Base-by-base conservation (phyloP, 177 flowering plant genomes). In the Telopea speciosissima region DNA sequence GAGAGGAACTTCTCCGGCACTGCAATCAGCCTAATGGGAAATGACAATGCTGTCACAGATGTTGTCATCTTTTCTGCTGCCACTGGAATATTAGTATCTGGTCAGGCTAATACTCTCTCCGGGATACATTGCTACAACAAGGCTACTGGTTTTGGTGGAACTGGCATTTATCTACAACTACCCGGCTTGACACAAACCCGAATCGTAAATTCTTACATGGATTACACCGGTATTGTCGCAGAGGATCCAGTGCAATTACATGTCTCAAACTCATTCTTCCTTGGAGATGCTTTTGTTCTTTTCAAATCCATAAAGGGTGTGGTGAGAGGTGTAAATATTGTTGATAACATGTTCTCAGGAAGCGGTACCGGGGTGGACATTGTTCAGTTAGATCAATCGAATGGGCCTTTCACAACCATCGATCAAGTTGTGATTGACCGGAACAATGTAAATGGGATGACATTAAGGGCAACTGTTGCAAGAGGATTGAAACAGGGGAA, bases 111-210 rank as follows among this genome's bases (percentile, higher is more conserved):
- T 72, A 68, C 68, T 0, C 56, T 95, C 4, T 73, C 96, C 0
- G 97, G 97, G 17, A 97, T 92, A 2, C 97, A 95, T 71, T 91
- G 97, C 68, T 92, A 95, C 68, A 95, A 95, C 72, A 95, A 95
- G 71, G 99, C 99, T 8, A 85, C 94, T 0, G 93, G 89, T 0
- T 92, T 88, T 74, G 99, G 97, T 10, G 99, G 99, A 9, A 83
- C 79, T 0, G 99, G 99, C 33, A 89, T 95, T 54, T 86, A 90
- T 63, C 31, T 95, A 24, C 84, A 79, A 52, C 68, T 86, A 1
- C 90, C 96, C 0, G 87, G 88, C 3, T 62, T 84, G 19, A 86
- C 94, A 0, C 99, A 91, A 67, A 95, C 97, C 56, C 77, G 99
- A 45, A 90, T 95, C 1, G 81, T 87, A 54, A 87, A 91, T 71